phyloP scores from a whole-genome alignment of 2,329 filamentous ascomycete genomes.

The Fusarium penzigii region DNA sequence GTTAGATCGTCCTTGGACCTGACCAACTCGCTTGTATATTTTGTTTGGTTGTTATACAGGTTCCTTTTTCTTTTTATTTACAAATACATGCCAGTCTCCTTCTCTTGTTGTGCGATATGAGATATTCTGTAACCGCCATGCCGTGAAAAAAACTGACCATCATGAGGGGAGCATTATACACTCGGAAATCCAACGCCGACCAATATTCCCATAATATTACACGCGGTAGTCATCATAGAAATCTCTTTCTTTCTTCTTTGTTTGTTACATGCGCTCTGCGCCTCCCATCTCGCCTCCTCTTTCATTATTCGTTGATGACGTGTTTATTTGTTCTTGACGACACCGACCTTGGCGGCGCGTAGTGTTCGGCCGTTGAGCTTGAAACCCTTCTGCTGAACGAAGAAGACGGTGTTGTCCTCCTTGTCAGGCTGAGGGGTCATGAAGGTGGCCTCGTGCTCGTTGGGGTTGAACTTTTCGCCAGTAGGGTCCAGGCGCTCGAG shows the following conservation, averaged over 20 bases:
- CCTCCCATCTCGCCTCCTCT: conserved; percentile 7
- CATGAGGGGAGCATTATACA: conserved; percentile 51
- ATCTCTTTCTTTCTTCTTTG: neutral
- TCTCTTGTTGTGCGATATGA: conserved; percentile 21
- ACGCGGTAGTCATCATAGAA: conserved; percentile 24
- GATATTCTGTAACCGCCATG: conserved; percentile 29
- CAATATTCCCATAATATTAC: conserved; percentile 36
- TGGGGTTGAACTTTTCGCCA: conserved; percentile 90
- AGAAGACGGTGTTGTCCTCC: conserved; percentile 88
- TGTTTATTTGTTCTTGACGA: conserved; percentile 75
- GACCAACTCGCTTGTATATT: neutral
- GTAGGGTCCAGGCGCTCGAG: conserved; percentile 84
- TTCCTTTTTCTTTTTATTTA: conserved; percentile 19
- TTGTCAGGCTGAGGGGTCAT: conserved; percentile 85
- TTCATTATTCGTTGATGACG: conserved; percentile 1
- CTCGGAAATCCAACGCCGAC: conserved; percentile 37
- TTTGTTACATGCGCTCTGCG: neutral
- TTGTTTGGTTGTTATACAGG: conserved; percentile 23
- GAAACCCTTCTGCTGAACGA: conserved; percentile 95
- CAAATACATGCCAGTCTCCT: conserved; percentile 22
- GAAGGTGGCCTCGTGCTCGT: conserved; percentile 95
- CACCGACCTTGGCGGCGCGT: conserved; percentile 92
- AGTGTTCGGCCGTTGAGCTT: conserved; percentile 86
- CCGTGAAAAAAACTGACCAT: conserved; percentile 31
- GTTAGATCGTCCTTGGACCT: conserved; percentile 4